Evolutionary conservation across 257 asterid species (phyloP).

Genomic region (Capsicum baccatum): DNA sequence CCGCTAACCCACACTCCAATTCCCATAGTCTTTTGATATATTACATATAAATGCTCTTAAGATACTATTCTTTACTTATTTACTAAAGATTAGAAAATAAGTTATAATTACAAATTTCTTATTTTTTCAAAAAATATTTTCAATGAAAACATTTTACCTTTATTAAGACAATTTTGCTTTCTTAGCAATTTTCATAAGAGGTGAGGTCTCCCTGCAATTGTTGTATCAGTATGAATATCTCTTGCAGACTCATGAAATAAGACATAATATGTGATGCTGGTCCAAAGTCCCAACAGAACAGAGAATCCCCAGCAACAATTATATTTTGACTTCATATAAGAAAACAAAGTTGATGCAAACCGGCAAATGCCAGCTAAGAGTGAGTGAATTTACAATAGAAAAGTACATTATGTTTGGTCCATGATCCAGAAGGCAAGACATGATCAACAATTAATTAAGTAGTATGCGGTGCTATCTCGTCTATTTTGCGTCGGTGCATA

Average conservation of each 20-base stretch:
- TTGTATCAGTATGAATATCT: not conserved
- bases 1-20: no score
- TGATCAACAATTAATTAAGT: not conserved
- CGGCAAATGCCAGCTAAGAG: constrained; percentile 3
- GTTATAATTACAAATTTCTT: no score
- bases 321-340: not conserved
- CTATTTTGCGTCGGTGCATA: not conserved
- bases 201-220: not conserved
- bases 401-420: constrained; percentile 19
- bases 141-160: no score
- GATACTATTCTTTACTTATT: no score
- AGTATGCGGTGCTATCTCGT: not conserved
- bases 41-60: no score
- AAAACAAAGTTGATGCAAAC: not conserved
- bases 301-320: not conserved
- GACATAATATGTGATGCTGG: not conserved
- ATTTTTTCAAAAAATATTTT: no score
- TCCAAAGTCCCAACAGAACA: not conserved
- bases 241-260: not conserved
- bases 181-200: not conserved
- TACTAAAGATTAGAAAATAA: no score
- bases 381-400: not conserved
- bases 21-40: no score
- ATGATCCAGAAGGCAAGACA: not conserved
- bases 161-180: no score